A percentile compares a stretch with the other conserved stretches of the same genome.
Conservation (phyloP, 2,329 filamentous ascomycete species). For the Penicillium sp. region DNA sequence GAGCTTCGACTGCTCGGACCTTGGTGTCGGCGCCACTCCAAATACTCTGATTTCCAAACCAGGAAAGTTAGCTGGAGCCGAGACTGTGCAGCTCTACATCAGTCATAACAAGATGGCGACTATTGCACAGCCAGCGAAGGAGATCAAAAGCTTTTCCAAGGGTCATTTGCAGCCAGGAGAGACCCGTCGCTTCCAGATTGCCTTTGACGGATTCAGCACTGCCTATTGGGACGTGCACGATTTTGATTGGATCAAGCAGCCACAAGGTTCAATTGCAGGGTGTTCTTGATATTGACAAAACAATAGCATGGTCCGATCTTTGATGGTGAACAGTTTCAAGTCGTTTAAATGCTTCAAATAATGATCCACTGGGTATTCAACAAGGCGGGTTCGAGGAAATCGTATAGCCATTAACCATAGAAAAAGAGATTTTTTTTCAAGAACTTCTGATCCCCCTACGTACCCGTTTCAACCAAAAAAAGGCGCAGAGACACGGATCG, state of each 20-base stretch:
- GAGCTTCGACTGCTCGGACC: not conserved
- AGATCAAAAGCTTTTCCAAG: not conserved
- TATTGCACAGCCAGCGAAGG: not conserved
- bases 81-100: not conserved
- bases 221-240: not conserved
- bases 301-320: not conserved
- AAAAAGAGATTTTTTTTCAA: too few relatives aligned
- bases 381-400: too few relatives aligned
- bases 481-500: not conserved
- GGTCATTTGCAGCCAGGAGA: not conserved
- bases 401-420: too few relatives aligned
- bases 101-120: not conserved
- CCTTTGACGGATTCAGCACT: not conserved
- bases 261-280: not conserved
- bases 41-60: not conserved
- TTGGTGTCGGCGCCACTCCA: not conserved
- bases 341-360: not conserved
- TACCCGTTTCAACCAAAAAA: not conserved
- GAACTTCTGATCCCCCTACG: too few relatives aligned
- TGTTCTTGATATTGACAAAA: not conserved
- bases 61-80: not conserved
- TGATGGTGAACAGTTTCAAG: not conserved
- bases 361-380: too few relatives aligned
- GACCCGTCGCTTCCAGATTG: not conserved
- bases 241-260: not conserved